phyloP scores from a whole-genome alignment of 306 rosid genomes.

The Astragalus membranaceus region DNA sequence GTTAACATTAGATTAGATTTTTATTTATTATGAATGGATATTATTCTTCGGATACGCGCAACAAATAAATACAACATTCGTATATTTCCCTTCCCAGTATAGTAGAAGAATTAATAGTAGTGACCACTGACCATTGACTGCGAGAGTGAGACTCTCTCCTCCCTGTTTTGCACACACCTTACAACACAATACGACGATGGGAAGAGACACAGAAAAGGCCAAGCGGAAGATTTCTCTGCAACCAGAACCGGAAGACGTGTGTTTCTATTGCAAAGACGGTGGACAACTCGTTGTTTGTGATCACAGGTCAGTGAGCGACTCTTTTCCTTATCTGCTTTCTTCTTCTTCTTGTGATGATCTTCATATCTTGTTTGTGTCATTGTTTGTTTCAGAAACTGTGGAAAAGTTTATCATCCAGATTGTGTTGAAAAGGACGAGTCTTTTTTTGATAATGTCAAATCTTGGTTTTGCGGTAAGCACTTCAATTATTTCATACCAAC shows the following conservation, averaged over 20 bases:
- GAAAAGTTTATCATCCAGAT: conserved; percentile 52
- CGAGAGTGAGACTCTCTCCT: too few relatives aligned
- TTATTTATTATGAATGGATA: too few relatives aligned
- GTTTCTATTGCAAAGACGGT: conserved; percentile 48
- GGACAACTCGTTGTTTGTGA: conserved; percentile 35
- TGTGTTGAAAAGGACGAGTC: conserved; percentile 38
- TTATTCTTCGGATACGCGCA: too few relatives aligned
- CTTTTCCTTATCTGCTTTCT: background rate
- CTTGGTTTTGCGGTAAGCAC: conserved; percentile 60
- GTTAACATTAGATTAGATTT: too few relatives aligned
- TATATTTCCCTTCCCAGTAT: too few relatives aligned
- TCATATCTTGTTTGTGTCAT: background rate
- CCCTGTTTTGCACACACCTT: too few relatives aligned
- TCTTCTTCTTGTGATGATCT: background rate
- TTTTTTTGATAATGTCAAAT: background rate
- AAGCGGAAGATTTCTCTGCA: background rate
- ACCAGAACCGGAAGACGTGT: conserved; percentile 17
- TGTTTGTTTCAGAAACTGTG: conserved; percentile 40
- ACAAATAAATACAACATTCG: too few relatives aligned
- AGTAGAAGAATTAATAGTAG: too few relatives aligned
- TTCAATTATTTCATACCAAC: background rate
- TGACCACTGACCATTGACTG: too few relatives aligned
- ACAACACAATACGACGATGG: too few relatives aligned
- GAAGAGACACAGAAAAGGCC: too few relatives aligned
- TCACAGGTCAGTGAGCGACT: background rate